A percentile compares a stretch with the other conserved stretches of the same genome.
phyloP scores from a whole-genome alignment of 805 yeast genomes.

The Cyberlindnera amylophila region DNA sequence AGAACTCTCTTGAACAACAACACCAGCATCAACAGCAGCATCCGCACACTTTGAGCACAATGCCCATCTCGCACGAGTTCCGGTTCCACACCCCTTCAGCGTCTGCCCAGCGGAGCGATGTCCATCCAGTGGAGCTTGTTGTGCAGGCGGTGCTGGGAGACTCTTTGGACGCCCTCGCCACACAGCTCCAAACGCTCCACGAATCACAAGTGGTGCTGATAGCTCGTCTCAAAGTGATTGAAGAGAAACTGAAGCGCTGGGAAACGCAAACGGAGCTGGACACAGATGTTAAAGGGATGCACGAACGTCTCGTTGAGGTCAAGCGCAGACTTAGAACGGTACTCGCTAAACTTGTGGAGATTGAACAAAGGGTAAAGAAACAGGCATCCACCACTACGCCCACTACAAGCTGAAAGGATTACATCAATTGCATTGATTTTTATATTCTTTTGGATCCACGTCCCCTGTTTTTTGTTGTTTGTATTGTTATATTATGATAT shows the following conservation, averaged over 20 bases:
- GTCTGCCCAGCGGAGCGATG: constrained; percentile 24
- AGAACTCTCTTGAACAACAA: no score
- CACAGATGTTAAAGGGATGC: constrained; percentile 17
- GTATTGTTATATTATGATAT: no score
- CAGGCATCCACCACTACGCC: background rate
- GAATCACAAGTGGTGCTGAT: constrained; percentile 54
- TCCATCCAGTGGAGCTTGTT: constrained; percentile 58
- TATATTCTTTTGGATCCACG: no score
- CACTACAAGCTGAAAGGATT: no score
- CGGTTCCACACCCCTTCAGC: constrained; percentile 13
- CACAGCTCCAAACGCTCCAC: constrained; percentile 47
- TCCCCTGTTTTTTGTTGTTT: no score
- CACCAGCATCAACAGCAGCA: background rate
- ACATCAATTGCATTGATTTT: no score
- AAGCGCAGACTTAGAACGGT: constrained; percentile 25
- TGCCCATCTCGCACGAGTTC: constrained; percentile 18
- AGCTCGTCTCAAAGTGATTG: constrained; percentile 43
- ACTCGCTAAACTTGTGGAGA: constrained; percentile 28
- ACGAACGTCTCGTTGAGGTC: constrained; percentile 24
- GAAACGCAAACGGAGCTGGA: constrained; percentile 23
- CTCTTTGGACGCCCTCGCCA: constrained; percentile 48
- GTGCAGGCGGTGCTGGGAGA: constrained; percentile 54
- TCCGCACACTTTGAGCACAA: background rate
- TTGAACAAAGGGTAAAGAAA: constrained; percentile 30
- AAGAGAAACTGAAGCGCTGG: constrained; percentile 30